phyloP scores from a whole-genome alignment of 352 stramenopile genomes.

The Phytophthora palmivora region DNA sequence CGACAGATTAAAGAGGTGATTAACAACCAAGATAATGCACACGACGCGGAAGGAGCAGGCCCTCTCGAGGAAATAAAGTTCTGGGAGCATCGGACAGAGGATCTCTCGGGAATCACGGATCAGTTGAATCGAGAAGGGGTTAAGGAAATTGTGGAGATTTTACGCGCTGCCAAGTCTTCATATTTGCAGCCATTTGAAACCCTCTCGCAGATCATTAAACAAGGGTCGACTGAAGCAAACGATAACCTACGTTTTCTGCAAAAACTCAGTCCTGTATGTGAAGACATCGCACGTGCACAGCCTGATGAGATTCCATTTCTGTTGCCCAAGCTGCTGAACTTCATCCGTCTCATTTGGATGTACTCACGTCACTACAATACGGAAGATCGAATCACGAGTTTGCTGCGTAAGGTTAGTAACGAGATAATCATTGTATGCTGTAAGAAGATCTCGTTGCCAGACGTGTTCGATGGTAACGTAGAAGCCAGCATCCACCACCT shows the following conservation, averaged over 20 bases:
- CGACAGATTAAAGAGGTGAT: constrained; percentile 97
- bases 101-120: constrained; percentile 94
- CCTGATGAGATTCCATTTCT: constrained; percentile 91
- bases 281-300: constrained; percentile 86
- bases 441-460: constrained; percentile 85
- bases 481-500: constrained; percentile 88
- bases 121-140: constrained; percentile 93
- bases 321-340: constrained; percentile 92
- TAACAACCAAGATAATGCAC: constrained; percentile 94
- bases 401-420: constrained; percentile 95
- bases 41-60: constrained; percentile 90
- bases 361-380: constrained; percentile 96
- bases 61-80: constrained; percentile 97
- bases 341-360: constrained; percentile 95
- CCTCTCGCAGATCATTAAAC: constrained; percentile 93
- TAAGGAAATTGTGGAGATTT: constrained; percentile 90
- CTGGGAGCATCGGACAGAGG: constrained; percentile 92
- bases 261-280: constrained; percentile 91
- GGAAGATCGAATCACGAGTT: constrained; percentile 91
- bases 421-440: constrained; percentile 94
- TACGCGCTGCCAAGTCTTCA: constrained; percentile 91
- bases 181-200: constrained; percentile 94
- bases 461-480: constrained; percentile 96
- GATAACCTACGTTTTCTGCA: constrained; percentile 96
- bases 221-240: constrained; percentile 92